Evolutionary conservation across 306 rosid genomes (phyloP), one percentile per base, ranked within the genome.

Genomic region (Sechiopsis laciniata): DNA sequence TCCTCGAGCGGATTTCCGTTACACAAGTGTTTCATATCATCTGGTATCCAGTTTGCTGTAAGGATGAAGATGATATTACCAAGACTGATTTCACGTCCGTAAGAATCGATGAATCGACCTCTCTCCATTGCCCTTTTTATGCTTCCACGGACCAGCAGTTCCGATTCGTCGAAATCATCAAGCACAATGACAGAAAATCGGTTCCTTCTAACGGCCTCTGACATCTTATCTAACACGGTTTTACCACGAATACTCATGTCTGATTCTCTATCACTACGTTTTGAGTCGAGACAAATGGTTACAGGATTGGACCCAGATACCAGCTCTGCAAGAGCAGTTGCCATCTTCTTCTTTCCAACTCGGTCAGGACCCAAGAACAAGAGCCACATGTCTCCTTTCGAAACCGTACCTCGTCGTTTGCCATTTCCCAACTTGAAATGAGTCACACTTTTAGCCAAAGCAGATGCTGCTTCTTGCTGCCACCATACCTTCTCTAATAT

Each of bases 321-420:
- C 57, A 84, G 78, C 79, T 94, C 97, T 5, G 99, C 79, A 83
- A 94, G 96, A 53, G 91, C 83, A 16, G 83, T 82, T 40, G 96
- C 96, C 99, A 94, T 94, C 84, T 86, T 91, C 92, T 87, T 86
- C 92, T 89, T 94, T 75, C 97, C 99, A 61, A 89, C 85, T 79
- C 86, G 82, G 74, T 94, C 99, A 0, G 91, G 92, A 80, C 99
- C 99, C 72, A 83, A 59, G 72, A 94, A 94, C 78, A 94, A 69
- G 58, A 94, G 68, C 99, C 99, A 94, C 73, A 84, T 82, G 81
- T 91, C 97, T 45, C 96, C 92, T 80, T 86, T 91, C 8, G 90
- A 52, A 19, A 75, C 82, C 0, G 88, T 78, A 50, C 82, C 80
- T 10, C 84, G 85, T 59, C 85, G 80, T 80, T 83, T 91, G 62